Evolutionary conservation across 495 filamentous ascomycete species (phyloP).

Genomic region (Parathielavia appendiculata): DNA sequence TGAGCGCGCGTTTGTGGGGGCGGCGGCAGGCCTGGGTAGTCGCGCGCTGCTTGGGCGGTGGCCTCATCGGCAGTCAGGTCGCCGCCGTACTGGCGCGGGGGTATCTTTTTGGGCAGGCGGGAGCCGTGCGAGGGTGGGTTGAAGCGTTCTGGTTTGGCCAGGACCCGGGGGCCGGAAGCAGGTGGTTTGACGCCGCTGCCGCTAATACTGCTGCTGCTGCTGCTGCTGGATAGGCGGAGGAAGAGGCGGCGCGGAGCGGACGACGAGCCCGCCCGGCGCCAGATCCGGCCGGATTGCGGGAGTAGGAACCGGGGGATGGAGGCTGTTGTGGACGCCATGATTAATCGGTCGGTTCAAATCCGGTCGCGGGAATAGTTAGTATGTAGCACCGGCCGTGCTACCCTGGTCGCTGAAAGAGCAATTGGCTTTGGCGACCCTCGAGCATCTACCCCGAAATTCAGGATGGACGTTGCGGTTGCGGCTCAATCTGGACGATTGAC

Average conservation of each 20-base stretch:
- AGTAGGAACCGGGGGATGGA: conserved; percentile 52
- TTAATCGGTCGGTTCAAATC: neutral
- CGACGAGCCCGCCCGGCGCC: conserved; percentile 31
- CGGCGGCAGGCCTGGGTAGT: conserved; percentile 80
- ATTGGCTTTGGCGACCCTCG: neutral
- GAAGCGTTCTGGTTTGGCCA: conserved; percentile 77
- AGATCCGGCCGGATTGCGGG: conserved; percentile 45
- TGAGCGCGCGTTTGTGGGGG: conserved; percentile 66
- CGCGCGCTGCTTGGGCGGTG: conserved; percentile 53
- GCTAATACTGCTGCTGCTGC: conserved; percentile 6
- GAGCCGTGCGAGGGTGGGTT: conserved; percentile 78
- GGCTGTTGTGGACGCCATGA: conserved; percentile 35
- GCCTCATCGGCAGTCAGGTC: conserved; percentile 53
- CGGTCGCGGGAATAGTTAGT: neutral
- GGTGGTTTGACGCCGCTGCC: conserved; percentile 5
- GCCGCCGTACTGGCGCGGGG: conserved; percentile 62
- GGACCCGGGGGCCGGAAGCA: conserved; percentile 41
- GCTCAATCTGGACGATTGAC: conserved; percentile 17
- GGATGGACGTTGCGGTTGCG: conserved; percentile 17
- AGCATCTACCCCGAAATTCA: neutral
- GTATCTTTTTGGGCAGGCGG: conserved; percentile 48
- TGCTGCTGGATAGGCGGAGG: conserved; percentile 16
- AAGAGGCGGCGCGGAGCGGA: conserved; percentile 5
- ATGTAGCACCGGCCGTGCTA: neutral
- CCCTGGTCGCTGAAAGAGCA: neutral